Evolutionary conservation across 805 yeast species (phyloP), one percentile per base, ranked within the genome.

Genomic region (Saccharomycopsis sp.): DNA sequence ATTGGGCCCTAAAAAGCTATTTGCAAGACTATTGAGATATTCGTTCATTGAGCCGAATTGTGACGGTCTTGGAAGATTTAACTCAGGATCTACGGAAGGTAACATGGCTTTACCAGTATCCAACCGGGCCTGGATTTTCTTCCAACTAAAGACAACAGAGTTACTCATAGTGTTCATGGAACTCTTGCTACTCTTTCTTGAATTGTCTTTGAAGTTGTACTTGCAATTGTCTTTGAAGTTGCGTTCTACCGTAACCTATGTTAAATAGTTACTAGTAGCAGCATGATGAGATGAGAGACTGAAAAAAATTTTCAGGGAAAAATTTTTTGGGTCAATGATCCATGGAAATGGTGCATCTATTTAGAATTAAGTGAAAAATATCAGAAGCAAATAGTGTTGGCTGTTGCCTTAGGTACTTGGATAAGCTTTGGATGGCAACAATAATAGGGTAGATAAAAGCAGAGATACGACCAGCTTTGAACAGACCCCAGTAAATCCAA

Each of bases 1-100:
- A 2, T 41, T 25, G 15, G 49, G 25, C 53, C 57, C 55, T 3
- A 60, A 44, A 44, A 44, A 44, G 9, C 20, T 44, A 7, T 3
- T 17, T 17, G 49, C 12, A 17, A 44, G 7, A 44, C 22, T 17
- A 17, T 44, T 12, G 12, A 44, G 19, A 44, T 12, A 44, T 44
- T 44, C 49, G 19, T n/a, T 17, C 19, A 44, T 17, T 12, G 49
- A 44, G 22, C 22, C 22, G 20, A 44, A 44, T 17, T 44, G 22
- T 44, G 49, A 44, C 7, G 22, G 22, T 44, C 12, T 44, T 44
- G 49, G 49, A 44, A 44, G 19, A 3, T n/a, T 17, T 5, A 5
- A 44, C 5, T 44, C 49, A 17, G 49, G 8, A 12, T 19, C 12
- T 5, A 44, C 20, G 12, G 12, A 44, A 44, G 49, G 49, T 12